Base-by-base conservation (phyloP, 768 basidiomycete genomes). In the Tulasnella sp. region DNA sequence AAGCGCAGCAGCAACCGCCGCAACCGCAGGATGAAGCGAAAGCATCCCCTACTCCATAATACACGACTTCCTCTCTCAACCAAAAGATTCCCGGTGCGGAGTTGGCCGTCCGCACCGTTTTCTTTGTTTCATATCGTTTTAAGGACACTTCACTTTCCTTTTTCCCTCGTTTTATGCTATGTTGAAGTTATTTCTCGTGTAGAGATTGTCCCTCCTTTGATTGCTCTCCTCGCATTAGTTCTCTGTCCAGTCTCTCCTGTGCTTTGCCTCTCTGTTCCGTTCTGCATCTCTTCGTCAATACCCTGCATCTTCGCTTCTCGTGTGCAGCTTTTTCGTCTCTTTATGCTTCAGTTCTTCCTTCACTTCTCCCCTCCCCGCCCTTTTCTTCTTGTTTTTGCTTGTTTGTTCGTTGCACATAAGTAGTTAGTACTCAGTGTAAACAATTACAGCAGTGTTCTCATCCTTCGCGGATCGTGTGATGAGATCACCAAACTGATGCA, bases 1-100 rank as follows among this genome's bases (percentile, higher is more conserved):
- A 75, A 55, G 16, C 55, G 74, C 39, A 75, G 46, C 51, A 75
- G 44, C 73, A 91, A 48, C 10, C 57, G 15, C 57, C 57, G 18
- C 57, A 61, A n/a, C 35, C n/a, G 6, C 35, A 18, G 35, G 23
- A 39, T 20, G 71, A 72, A 20, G 35, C 44, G 15, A 46, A 40
- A 40, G 11, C 18, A 29, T 13, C 57, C 16, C n/a, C 57, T n/a
- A 29, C 57, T n/a, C n/a, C 57, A 20, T 72, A 39, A 72, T 39
- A 23, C 7, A 37, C 7, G 5, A n/a, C 20, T 46, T 13, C 37
- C 37, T 42, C 71, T 37, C 40, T 72, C 35, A n/a, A 23, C 35
- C 71, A 7, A n/a, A 40, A 40, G 44, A 26, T 46, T 23, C 37
- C 11, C 71, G 71, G 37, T 39, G 71, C 71, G 37, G 39, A 39